A percentile compares a stretch with the other conserved stretches of the same genome.
phyloP scores from a whole-genome alignment of 2,329 filamentous ascomycete genomes.

The Microdochium nivale region DNA sequence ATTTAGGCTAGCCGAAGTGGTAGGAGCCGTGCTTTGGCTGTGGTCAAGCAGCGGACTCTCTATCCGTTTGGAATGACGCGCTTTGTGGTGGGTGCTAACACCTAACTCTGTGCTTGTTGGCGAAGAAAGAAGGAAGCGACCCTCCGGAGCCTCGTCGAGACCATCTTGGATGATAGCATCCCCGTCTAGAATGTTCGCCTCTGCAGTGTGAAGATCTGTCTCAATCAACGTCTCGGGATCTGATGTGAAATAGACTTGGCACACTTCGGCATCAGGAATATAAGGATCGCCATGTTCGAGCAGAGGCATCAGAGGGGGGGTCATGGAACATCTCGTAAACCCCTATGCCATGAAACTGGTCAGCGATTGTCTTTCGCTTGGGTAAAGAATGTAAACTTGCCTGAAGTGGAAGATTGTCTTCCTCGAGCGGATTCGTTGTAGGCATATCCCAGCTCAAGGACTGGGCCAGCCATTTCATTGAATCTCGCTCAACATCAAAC shows the following conservation, averaged over 20 bases:
- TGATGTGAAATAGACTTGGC: constrained; percentile 14
- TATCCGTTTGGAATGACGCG: neutral
- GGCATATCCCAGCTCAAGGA: constrained; percentile 9
- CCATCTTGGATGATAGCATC: constrained; percentile 2
- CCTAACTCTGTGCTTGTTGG: neutral
- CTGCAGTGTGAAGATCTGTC: constrained; percentile 13
- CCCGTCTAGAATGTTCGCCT: constrained; percentile 7
- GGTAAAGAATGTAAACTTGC: neutral
- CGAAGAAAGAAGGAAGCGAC: neutral
- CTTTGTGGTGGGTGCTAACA: neutral
- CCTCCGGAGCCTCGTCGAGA: neutral
- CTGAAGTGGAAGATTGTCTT: constrained; percentile 1
- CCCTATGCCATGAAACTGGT: constrained; percentile 5
- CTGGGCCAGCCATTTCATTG: constrained; percentile 9
- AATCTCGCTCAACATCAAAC: constrained; percentile 12
- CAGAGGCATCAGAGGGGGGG: constrained; percentile 17
- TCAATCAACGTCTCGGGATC: constrained; percentile 16
- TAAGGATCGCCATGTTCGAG: constrained; percentile 8
- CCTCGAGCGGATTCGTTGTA: constrained; percentile 3
- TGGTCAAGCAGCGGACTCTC: neutral
- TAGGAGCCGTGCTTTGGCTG: neutral
- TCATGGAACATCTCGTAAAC: constrained; percentile 10
- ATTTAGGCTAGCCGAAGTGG: neutral
- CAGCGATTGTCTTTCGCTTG: neutral
- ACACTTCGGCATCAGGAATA: constrained; percentile 12